phyloP scores from a whole-genome alignment of 192 early-diverging fungal species.

The Coemansia sp. region DNA sequence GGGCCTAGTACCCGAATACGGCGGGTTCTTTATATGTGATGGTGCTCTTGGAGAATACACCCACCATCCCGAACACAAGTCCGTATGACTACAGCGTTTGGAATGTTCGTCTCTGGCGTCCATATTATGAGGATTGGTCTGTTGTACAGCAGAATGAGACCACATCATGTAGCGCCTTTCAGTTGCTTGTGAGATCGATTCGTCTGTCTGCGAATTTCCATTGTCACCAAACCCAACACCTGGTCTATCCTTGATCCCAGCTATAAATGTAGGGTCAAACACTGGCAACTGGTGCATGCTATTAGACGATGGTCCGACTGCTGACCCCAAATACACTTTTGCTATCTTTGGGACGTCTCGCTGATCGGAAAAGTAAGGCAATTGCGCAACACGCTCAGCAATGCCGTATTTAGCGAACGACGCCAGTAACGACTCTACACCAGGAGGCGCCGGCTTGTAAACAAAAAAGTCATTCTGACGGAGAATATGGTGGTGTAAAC shows the following conservation, averaged over 20 bases:
- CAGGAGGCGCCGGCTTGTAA: constrained; percentile 10
- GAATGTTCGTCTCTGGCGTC: not conserved
- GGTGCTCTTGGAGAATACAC: constrained; percentile 33
- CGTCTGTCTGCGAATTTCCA: not conserved
- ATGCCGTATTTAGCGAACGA: constrained; percentile 8
- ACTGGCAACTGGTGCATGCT: constrained; percentile 3
- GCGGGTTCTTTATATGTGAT: not conserved
- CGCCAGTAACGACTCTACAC: not conserved
- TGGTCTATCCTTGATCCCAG: too few species aligned
- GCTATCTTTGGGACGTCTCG: constrained; percentile 12
- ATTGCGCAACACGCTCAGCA: constrained; percentile 12
- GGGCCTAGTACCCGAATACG: not conserved
- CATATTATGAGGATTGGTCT: not conserved
- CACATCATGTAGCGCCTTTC: constrained; percentile 30
- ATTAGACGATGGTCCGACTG: constrained; percentile 1
- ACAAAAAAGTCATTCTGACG: not conserved
- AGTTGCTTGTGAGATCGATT: not conserved
- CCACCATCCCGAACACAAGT: constrained; percentile 29
- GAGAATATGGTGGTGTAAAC: not conserved
- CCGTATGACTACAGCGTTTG: not conserved
- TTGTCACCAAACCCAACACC: not conserved
- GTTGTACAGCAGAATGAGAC: constrained; percentile 4
- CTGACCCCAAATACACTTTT: constrained; percentile 14
- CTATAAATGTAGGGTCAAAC: constrained; percentile 33
- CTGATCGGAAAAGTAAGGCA: constrained; percentile 19